phyloP scores from a whole-genome alignment of 208 protist species.

The Leishmania braziliensis region DNA sequence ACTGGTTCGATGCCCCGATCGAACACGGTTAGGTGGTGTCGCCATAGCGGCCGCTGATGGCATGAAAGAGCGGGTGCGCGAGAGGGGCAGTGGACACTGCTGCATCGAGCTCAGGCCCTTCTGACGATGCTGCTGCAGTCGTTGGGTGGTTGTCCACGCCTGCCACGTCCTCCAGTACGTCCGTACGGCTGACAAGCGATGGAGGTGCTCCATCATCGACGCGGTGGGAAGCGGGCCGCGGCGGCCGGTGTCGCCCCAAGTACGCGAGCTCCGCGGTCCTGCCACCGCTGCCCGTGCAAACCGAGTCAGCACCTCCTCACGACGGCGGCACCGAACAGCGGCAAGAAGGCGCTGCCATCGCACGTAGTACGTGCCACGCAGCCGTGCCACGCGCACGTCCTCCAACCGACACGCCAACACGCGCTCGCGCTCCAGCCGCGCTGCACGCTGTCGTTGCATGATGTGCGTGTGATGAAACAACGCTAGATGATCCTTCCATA shows the following conservation, averaged over 20 bases:
- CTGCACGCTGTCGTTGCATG: constrained; percentile 49
- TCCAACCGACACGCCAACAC: constrained; percentile 16
- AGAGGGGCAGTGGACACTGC: background rate
- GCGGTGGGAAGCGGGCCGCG: constrained; percentile 27
- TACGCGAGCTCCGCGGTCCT: background rate
- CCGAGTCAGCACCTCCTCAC: constrained; percentile 15
- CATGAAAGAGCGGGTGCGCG: background rate
- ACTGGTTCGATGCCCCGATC: background rate
- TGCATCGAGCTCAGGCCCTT: background rate
- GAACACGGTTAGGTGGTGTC: constrained; percentile 10
- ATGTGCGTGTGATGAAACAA: constrained; percentile 56
- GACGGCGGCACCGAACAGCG: background rate
- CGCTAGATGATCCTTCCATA: constrained; percentile 51
- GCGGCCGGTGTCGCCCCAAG: too few species aligned
- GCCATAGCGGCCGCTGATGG: constrained; percentile 2
- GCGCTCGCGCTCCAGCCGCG: constrained; percentile 32
- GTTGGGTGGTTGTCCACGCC: constrained; percentile 13
- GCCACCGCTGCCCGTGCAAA: constrained; percentile 17
- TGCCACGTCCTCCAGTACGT: constrained; percentile 34
- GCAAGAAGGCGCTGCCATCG: constrained; percentile 31
- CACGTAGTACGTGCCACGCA: constrained; percentile 30
- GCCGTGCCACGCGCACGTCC: background rate
- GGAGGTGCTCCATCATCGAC: constrained; percentile 42
- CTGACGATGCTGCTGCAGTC: background rate
- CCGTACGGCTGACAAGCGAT: constrained; percentile 6